phyloP scores from a whole-genome alignment of 768 basidiomycete genomes.

The Rubroboletus pulcherrimus region DNA sequence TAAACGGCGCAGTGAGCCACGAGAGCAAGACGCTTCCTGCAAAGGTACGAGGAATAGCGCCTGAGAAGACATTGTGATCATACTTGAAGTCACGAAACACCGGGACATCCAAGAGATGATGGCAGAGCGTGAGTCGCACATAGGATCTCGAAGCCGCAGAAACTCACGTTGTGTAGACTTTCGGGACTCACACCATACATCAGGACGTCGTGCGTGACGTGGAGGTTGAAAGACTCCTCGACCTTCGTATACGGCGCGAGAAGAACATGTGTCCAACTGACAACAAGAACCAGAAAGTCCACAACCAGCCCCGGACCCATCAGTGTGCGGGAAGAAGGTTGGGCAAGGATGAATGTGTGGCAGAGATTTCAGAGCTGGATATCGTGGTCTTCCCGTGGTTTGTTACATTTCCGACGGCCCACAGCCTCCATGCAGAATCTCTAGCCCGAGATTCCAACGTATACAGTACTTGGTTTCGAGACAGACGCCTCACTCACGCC shows the following conservation, averaged over 20 bases:
- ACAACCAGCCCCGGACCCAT: constrained; percentile 28
- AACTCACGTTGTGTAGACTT: constrained; percentile 48
- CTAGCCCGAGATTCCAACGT: neutral
- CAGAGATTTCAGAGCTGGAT: neutral
- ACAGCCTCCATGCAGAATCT: neutral
- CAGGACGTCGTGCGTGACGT: constrained; percentile 84
- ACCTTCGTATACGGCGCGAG: constrained; percentile 92
- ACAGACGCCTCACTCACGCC: neutral
- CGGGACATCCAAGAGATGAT: neutral
- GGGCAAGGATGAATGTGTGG: neutral
- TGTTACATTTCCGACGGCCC: neutral
- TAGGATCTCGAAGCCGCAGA: neutral
- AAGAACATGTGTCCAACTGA: constrained; percentile 64
- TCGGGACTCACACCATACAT: constrained; percentile 58
- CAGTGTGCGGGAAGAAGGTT: neutral
- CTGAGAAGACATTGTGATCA: constrained; percentile 86
- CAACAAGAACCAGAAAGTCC: constrained; percentile 49
- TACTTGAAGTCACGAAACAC: constrained; percentile 46
- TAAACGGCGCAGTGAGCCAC: constrained; percentile 47
- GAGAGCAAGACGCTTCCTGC: constrained; percentile 71
- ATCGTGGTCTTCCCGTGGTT: no score
- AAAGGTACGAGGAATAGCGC: constrained; percentile 87
- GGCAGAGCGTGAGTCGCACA: constrained; percentile 6
- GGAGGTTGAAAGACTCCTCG: constrained; percentile 95
- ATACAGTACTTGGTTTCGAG: neutral